Percentiles rank a stretch among this genome's conserved stretches.
phyloP scores from a whole-genome alignment of 345 rosid genomes.

The Syzygium aromaticum region DNA sequence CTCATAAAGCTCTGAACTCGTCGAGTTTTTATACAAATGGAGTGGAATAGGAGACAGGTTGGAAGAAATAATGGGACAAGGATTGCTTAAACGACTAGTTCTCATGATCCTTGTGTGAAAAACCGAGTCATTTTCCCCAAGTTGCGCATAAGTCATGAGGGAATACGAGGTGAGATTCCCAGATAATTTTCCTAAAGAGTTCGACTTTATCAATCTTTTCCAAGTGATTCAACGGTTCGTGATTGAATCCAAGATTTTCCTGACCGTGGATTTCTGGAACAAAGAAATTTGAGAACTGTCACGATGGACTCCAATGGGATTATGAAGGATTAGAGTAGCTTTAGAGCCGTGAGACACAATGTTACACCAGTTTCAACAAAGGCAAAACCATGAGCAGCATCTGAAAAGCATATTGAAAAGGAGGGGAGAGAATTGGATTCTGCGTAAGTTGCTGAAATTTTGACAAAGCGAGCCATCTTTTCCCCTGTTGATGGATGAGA shows the following conservation, averaged over 20 bases:
- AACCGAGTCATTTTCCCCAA: neutral
- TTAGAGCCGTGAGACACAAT: neutral
- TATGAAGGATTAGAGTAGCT: neutral
- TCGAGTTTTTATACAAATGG: neutral
- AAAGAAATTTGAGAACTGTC: neutral
- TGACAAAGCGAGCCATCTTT: neutral
- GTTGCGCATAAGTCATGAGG: neutral
- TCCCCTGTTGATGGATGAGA: neutral
- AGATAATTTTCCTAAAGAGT: neutral
- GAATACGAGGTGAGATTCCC: neutral
- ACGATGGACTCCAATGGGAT: neutral
- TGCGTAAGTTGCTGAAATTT: neutral
- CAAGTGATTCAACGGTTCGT: neutral
- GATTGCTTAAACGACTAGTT: neutral
- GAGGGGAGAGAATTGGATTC: neutral
- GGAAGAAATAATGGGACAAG: neutral
- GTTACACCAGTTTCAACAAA: neutral
- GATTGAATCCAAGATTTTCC: neutral
- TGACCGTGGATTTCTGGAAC: neutral
- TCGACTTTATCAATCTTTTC: neutral
- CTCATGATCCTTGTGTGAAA: neutral
- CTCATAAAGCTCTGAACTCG: neutral
- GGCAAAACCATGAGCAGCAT: neutral
- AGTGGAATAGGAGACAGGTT: neutral
- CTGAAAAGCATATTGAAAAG: neutral